Evolutionary conservation across 139 green algal genomes (phyloP), one percentile per base, ranked within the genome.

Genomic region (Picochlorum sp.): DNA sequence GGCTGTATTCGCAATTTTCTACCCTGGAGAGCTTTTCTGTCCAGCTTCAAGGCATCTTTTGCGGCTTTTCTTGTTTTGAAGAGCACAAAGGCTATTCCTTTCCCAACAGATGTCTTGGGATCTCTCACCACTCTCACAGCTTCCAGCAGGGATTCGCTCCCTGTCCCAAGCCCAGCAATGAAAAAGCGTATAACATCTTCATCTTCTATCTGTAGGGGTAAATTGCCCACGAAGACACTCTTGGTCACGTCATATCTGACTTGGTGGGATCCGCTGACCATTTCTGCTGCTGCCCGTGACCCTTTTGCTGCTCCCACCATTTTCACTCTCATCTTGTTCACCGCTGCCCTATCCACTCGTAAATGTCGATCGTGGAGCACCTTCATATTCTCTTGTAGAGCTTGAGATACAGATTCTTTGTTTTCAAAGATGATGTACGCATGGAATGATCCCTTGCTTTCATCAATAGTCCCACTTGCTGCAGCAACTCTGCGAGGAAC

Each of bases 141-240:
- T 67, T 93, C 85, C 10, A 97, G 38, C 20, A 59, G 18, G 1
- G 38, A 45, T 58, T 21, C 14, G 65, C 50, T 56, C 16, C 59
- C 65, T 10, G 57, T 34, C 30, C 34, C 50, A 15, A 61, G 44
- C 23, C 47, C 69, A 26, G 45, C 41, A 16, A 81, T 75, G 49
- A 87, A 80, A 6, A 70, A 30, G 8, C 51, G 44, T n/a, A 92
- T 73, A 9, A 92, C 47, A 41, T 90, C 78, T 59, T 91, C 83
- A 51, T 89, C 78, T 72, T 82, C 62, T 3, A 81, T 69, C n/a
- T 87, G 76, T 45, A 86, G 84, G 18, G 81, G 74, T 63, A 97
- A 66, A 61, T 96, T 96, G 61, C 90, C 90, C 1, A 96, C 62
- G 70, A 97, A 97, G 0, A 96, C 65, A 23, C 77, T 84, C 57